Conservation (phyloP, 2,329 filamentous ascomycete species). For the Immersiporthe knoxdaviesiana region DNA sequence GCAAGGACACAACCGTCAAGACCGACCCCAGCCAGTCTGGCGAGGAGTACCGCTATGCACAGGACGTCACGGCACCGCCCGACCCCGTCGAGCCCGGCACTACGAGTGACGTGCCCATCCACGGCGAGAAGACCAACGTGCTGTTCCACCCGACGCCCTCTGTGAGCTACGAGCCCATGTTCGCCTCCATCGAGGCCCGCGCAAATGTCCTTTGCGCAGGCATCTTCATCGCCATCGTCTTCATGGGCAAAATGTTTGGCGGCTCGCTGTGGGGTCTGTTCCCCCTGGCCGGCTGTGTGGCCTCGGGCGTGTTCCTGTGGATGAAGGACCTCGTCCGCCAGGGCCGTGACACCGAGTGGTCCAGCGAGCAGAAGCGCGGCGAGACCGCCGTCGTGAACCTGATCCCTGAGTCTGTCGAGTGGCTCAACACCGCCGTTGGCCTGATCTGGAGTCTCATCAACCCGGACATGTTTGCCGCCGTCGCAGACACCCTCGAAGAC, state of each 20-base stretch:
- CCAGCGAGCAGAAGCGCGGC: conserved; percentile 81
- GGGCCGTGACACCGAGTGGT: conserved; percentile 85
- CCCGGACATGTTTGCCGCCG: conserved; percentile 85
- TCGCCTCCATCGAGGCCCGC: conserved; percentile 71
- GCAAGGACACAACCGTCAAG: conserved; percentile 72
- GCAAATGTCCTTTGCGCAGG: conserved; percentile 71
- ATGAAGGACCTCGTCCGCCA: conserved; percentile 83
- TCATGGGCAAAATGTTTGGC: conserved; percentile 80
- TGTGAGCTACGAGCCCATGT: conserved; percentile 89
- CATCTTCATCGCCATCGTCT: conserved; percentile 73
- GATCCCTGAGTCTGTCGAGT: conserved; percentile 90
- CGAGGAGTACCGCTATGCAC: conserved; percentile 79
- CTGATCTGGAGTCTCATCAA: conserved; percentile 92
- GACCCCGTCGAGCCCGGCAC: conserved; percentile 80
- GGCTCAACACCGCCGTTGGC: conserved; percentile 88
- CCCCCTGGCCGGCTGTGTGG: conserved; percentile 70
- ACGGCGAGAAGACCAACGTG: conserved; percentile 95
- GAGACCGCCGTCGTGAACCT: conserved; percentile 85
- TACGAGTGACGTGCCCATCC: conserved; percentile 92
- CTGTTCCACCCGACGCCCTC: conserved; percentile 93
- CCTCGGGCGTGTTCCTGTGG: conserved; percentile 85
- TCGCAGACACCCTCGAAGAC: conserved; percentile 52
- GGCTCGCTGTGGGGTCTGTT: conserved; percentile 77
- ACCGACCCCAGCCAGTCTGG: conserved; percentile 72
- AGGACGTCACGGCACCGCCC: conserved; percentile 89